These are phyloP conservation scores for Globisporangium parvum DNA, from an alignment of 352 stramenopile genomes.

Conservation along the genomic window DNA sequence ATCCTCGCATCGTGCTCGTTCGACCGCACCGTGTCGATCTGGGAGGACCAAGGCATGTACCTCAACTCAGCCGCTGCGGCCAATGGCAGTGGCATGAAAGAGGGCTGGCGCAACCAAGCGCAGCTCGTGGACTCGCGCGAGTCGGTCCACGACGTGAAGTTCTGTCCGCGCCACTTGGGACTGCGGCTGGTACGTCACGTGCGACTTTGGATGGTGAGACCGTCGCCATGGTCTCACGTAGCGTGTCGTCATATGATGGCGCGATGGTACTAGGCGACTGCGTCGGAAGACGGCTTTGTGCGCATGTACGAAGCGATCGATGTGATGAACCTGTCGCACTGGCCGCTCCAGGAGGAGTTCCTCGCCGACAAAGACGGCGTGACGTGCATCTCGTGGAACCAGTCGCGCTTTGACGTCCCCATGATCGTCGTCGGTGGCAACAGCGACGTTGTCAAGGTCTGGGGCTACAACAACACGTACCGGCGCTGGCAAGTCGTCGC, in stretches of 20 bases:
- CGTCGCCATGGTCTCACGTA: not conserved
- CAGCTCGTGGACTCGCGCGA: slow-evolving; percentile 90
- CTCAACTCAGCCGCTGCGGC: slow-evolving; percentile 23
- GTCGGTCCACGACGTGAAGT: slow-evolving; percentile 94
- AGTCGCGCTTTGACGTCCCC: slow-evolving; percentile 91
- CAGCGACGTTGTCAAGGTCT: slow-evolving; percentile 85
- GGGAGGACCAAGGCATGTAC: slow-evolving; percentile 88
- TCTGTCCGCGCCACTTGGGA: slow-evolving; percentile 91
- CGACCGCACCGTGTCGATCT: slow-evolving; percentile 92
- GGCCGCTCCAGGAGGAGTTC: slow-evolving; percentile 88
- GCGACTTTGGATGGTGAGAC: not conserved
- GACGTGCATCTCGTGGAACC: slow-evolving; percentile 94
- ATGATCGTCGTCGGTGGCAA: slow-evolving; percentile 93
- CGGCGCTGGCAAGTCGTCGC: slow-evolving; percentile 83
- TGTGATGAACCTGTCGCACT: slow-evolving; percentile 95
- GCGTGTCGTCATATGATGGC: not conserved
- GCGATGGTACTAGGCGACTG: slow-evolving; percentile 67
- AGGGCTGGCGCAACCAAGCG: slow-evolving; percentile 79
- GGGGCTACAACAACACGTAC: slow-evolving; percentile 88
- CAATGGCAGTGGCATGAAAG: slow-evolving; percentile 22
- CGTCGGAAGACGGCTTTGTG: slow-evolving; percentile 92
- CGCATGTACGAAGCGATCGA: slow-evolving; percentile 95
- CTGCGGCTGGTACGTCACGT: slow-evolving; percentile 72
- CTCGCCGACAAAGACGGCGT: slow-evolving; percentile 79
- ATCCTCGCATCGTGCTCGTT: slow-evolving; percentile 93